These are phyloP conservation scores for Fraxinus xanthoxyloides DNA, from an alignment of 305 asterid genomes.

Conservation along the genomic window DNA sequence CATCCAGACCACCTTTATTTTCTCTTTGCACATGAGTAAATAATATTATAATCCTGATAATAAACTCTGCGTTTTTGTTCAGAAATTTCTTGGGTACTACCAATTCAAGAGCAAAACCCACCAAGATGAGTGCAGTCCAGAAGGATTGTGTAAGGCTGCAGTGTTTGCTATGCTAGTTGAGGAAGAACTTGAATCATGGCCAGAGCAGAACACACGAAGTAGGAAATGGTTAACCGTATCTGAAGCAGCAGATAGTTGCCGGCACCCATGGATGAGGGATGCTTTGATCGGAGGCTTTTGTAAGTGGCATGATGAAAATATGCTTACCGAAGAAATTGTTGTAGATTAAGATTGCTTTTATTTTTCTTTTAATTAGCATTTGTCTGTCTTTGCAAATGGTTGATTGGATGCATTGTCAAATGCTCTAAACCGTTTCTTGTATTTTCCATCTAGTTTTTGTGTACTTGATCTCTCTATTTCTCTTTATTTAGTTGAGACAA, in stretches of 20 bases:
- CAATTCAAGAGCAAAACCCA: slow-evolving; percentile 63
- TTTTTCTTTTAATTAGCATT: not conserved
- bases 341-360: not conserved
- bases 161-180: slow-evolving; percentile 60
- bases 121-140: slow-evolving; percentile 57
- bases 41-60: not conserved
- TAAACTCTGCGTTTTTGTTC: not conserved
- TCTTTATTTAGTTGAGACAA: not conserved
- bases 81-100: slow-evolving; percentile 57
- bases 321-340: not conserved
- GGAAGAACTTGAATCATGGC: slow-evolving; percentile 60
- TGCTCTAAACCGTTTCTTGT: not conserved
- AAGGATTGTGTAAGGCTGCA: slow-evolving; percentile 63
- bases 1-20: not conserved
- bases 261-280: slow-evolving; percentile 71
- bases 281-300: slow-evolving; percentile 49
- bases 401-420: not conserved
- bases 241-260: slow-evolving; percentile 49
- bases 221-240: slow-evolving; percentile 56
- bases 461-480: not conserved
- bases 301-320: slow-evolving; percentile 34
- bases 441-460: not conserved
- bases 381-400: not conserved
- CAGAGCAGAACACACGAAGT: slow-evolving; percentile 48
- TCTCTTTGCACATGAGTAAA: not conserved